Evolutionary conservation across 23 red algal species (phyloP), one percentile per base, ranked within the genome.

Genomic region (Gracilaria caudata): DNA sequence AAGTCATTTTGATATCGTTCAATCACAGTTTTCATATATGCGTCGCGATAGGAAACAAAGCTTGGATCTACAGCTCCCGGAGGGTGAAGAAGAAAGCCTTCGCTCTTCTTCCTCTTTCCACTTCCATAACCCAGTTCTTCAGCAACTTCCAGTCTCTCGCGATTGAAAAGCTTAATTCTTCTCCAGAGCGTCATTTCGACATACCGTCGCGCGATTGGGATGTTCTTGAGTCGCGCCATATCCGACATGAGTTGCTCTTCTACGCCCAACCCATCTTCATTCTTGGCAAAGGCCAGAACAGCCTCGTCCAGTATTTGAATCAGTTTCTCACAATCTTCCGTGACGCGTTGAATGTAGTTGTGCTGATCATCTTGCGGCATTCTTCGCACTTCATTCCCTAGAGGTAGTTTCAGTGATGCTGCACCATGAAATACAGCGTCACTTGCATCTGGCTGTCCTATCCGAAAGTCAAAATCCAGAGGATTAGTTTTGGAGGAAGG

Each of bases 151-250:
- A 89, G 43, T 41, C 72, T 51, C 36, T 89, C 66, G 13, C 85
- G 45, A 30, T 32, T 79, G 35, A 78, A 64, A 30, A 51, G 45
- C 38, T 61, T 51, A 64, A 89, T 28, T 38, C 85, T 58, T 34
- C 74, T 68, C 85, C 85, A 89, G 3, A 89, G 40, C 51, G 85
- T 89, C 85, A 89, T 89, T 17, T 77, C 72, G 14, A 89, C 74
- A 65, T 89, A 89, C 46, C 68, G 46, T 40, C 55, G 43, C 71
- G 85, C 85, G 24, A 89, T 47, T 26, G 85, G 85, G 61, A 89
- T 33, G 28, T 64, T 89, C 26, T 34, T 76, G 7, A 89, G 72
- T 30, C 85, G 85, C 36, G 54, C 74, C 74, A 89, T 78, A 64
- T 89, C 85, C 8, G 63, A 47, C 41, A 66, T 68, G 3, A 89